Base-by-base conservation (phyloP, 345 rosid genomes). In the Lenwebbia sp. region DNA sequence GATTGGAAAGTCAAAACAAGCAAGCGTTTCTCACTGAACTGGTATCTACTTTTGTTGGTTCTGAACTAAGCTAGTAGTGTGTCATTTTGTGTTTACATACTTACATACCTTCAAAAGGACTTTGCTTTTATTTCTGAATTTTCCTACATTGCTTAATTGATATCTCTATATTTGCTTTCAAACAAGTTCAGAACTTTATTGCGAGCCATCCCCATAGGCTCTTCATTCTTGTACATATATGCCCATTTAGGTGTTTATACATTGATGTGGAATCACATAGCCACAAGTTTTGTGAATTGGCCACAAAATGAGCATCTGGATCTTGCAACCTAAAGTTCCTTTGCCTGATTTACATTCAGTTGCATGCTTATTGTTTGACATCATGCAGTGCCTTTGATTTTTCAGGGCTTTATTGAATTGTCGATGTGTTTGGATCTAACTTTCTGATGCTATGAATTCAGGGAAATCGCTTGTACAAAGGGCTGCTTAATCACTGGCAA, bases 11-110 rank as follows among this genome's bases (percentile, higher is more conserved):
- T 89, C 98, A 94, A 89, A 97, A 96, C 93, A 97, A 97, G 90
- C 99, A 96, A 93, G 98, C 99, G 40, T 97, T 97, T 93, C 92
- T 97, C 86, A 92, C 98, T 51, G 99, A 97, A 92, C 88, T 98
- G 98, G 99, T 96, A 95, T 65, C 62, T 85, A 60, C 62, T 85
- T 90, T 83, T 58, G 83, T 86, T 33, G 49, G 62, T 41, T 74
- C 44, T 21, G 65, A 47, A n/a, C 14, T 86, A 82, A 25, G 15
- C 78, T 37, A 37, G 25, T 70, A 37, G 47, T 70, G 41, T 62
- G 78, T 37, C 47, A 21, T 70, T 70, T 70, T 70, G 25, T 70
- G 47, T 70, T 70, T 70, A 19, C 47, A 9, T 33, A 70, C 21
- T 55, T 58, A 23, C 28, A 55, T 57, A 22, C 28, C 58, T 57